Evolutionary conservation across 495 filamentous ascomycete species (phyloP).

Genomic region (Beverwykella pulmonaria): DNA sequence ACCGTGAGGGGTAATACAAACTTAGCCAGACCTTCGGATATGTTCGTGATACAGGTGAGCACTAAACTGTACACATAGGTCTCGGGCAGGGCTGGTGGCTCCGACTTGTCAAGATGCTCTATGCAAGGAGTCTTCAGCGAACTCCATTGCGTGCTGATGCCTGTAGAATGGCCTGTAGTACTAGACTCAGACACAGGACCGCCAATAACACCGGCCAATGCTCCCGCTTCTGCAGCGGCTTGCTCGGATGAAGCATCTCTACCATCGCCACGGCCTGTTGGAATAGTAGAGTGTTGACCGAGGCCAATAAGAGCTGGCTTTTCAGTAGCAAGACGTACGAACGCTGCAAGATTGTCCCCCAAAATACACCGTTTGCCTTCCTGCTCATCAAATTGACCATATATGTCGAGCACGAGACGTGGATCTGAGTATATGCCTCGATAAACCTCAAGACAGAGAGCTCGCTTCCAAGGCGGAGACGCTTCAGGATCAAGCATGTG

Average conservation of each 20-base stretch:
- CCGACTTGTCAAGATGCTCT: constrained; percentile 90
- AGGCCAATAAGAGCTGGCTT: constrained; percentile 86
- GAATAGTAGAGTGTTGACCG: constrained; percentile 80
- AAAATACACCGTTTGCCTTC: constrained; percentile 76
- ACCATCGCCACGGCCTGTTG: constrained; percentile 51
- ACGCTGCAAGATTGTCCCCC: constrained; percentile 74
- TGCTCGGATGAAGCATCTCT: constrained; percentile 67
- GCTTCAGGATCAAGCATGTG: constrained; percentile 86
- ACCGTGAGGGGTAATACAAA: constrained; percentile 89
- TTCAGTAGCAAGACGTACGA: constrained; percentile 87
- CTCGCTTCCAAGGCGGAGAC: constrained; percentile 77
- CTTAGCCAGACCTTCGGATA: constrained; percentile 90
- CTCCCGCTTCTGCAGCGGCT: constrained; percentile 82
- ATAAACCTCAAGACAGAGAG: constrained; percentile 88
- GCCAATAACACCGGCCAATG: constrained; percentile 84
- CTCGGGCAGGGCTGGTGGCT: constrained; percentile 79
- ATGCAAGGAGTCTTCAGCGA: constrained; percentile 83
- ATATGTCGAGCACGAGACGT: constrained; percentile 75
- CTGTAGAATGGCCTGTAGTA: constrained; percentile 51
- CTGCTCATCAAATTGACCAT: constrained; percentile 72
- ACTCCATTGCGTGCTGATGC: constrained; percentile 94
- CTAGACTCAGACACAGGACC: constrained; percentile 57
- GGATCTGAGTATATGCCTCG: constrained; percentile 81
- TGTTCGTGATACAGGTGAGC: constrained; percentile 79
- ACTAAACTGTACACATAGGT: constrained; percentile 93